Evolutionary conservation across 345 rosid species (phyloP), one percentile per base, ranked within the genome.

Genomic region (Salix purpurea): DNA sequence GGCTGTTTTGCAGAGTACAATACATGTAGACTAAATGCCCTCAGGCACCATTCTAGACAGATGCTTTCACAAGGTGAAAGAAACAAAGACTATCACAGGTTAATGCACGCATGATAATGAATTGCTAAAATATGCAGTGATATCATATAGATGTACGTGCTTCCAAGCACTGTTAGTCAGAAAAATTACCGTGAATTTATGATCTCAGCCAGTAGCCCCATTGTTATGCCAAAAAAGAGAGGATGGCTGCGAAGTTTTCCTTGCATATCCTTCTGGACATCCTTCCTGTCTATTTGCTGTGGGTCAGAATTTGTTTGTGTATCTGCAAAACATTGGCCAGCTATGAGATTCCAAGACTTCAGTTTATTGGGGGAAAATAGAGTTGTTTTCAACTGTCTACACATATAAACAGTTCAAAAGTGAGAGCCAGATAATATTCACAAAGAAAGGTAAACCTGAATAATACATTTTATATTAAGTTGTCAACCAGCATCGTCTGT

Each of bases 201-300:
- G 68, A 96, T 85, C 89, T 96, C 99, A 9, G 98, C 99, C 73
- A 96, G 86, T 72, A 96, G 84, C 74, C 99, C 97, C 98, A 96
- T 86, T 50, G 99, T 77, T 40, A 94, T 87, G 77, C 97, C 97
- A 84, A 92, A 92, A 87, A 96, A 94, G 80, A 96, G 97, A 15
- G 97, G 96, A 87, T 94, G 99, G 44, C 84, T 71, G 24, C 87
- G 88, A 72, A 96, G 93, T 82, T 92, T 91, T 76, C 81, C 82
- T 77, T 80, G 91, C 75, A 81, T 75, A 78, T 83, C 83, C 46
- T 69, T 79, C 79, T 77, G 81, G 76, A 76, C 52, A 84, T 82
- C 85, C 32, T 84, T 84, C 42, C 82, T 81, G 34, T 75, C 81
- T 34, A 62, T 67, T 65, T 62, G 69, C 58, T 50, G 83, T 76